A percentile compares a stretch with the other conserved stretches of the same genome.
Conservation (phyloP, 176 grass and related monocot species). For the Aechmea fasciata region DNA sequence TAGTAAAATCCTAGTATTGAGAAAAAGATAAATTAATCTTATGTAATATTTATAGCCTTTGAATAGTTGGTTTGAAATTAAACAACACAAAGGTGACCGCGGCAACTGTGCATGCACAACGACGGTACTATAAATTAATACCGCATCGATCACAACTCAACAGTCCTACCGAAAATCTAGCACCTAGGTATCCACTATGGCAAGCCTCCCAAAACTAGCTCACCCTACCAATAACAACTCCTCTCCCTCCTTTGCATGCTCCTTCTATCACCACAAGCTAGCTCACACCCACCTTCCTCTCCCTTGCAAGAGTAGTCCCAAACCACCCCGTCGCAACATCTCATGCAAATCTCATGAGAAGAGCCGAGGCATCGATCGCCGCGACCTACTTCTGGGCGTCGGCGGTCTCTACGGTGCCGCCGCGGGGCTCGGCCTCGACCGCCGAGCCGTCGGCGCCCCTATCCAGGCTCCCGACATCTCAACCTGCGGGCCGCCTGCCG, state of each 20-base stretch:
- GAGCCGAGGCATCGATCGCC: slow-evolving; percentile 26
- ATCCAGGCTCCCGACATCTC: slow-evolving; percentile 42
- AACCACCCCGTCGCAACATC: not conserved
- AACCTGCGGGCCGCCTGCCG: slow-evolving; percentile 24
- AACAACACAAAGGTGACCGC: no score
- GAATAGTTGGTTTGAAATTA: no score
- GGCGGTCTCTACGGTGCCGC: slow-evolving; percentile 27
- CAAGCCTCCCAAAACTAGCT: not conserved
- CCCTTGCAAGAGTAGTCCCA: not conserved
- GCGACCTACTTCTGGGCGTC: slow-evolving; percentile 48
- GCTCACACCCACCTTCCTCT: not conserved
- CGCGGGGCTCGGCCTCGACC: slow-evolving; percentile 13
- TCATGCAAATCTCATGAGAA: slow-evolving; percentile 23
- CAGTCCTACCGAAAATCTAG: no score
- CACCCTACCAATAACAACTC: not conserved
- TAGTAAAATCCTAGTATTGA: no score
- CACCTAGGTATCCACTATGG: not conserved
- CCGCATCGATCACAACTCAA: no score
- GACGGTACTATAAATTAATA: no score
- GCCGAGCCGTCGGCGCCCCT: slow-evolving; percentile 28
- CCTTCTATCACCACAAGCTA: slow-evolving; percentile 11
- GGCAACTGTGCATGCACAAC: no score
- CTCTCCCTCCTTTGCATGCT: slow-evolving; percentile 18
- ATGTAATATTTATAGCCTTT: no score
- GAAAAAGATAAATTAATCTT: no score